A percentile compares a stretch with the other conserved stretches of the same genome.
phyloP scores from a whole-genome alignment of 2,329 filamentous ascomycete genomes.

The Alternaria sp. region DNA sequence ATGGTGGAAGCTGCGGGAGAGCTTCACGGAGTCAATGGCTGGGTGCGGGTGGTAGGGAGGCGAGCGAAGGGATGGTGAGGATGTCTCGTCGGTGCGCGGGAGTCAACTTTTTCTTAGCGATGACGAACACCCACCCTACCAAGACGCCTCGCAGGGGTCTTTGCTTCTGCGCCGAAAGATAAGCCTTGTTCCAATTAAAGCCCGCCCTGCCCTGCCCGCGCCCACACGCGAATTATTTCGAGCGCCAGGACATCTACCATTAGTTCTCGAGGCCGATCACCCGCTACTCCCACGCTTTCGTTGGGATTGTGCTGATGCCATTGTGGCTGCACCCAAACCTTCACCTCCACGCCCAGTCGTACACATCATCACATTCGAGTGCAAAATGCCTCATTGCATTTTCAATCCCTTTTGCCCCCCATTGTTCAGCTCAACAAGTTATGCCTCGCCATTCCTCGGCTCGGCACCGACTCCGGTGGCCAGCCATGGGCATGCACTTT shows the following conservation, averaged over 20 bases:
- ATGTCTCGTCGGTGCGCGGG: constrained; percentile 10
- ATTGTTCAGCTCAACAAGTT: constrained; percentile 1
- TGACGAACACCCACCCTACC: constrained; percentile 23
- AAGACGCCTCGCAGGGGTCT: constrained; percentile 10
- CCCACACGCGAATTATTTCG: constrained; percentile 11
- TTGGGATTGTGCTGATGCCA: not conserved
- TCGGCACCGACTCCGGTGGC: constrained; percentile 10
- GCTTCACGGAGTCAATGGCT: constrained; percentile 19
- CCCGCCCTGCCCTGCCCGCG: constrained; percentile 12
- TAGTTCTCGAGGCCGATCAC: not conserved
- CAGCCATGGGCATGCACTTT: constrained; percentile 1
- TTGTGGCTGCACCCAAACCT: not conserved
- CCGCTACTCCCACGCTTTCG: constrained; percentile 7
- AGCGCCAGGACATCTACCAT: not conserved
- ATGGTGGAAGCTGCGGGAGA: constrained; percentile 5
- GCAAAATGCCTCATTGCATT: not conserved
- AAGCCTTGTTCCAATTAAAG: constrained; percentile 25
- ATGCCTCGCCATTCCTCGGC: not conserved
- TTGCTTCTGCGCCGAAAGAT: constrained; percentile 15
- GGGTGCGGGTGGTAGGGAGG: constrained; percentile 5
- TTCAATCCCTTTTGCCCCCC: not conserved
- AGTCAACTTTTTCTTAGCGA: constrained; percentile 39
- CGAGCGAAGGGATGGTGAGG: constrained; percentile 19
- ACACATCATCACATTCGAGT: not conserved
- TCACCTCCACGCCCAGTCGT: not conserved